Evolutionary conservation across 306 rosid species (phyloP).

Genomic region (Fragaria nilgerrensis): DNA sequence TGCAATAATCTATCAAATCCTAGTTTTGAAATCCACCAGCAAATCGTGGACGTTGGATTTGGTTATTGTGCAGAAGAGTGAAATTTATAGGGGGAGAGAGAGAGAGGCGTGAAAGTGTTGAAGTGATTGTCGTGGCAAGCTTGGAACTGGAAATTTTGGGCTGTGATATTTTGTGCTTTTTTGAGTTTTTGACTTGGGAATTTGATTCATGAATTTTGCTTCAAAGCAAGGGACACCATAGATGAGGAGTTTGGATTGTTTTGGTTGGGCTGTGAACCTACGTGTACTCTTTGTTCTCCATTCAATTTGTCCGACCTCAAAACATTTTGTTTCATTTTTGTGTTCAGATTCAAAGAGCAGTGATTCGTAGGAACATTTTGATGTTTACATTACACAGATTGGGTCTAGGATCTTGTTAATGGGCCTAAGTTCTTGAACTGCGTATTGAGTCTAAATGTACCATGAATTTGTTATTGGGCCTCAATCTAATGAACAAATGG

Average conservation of each 20-base stretch:
- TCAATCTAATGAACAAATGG: too few species aligned
- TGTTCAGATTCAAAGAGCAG: too few species aligned
- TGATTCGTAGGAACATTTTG: background rate
- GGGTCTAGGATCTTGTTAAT: background rate
- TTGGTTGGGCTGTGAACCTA: background rate
- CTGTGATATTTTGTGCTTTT: background rate
- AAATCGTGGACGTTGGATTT: slow-evolving; percentile 5
- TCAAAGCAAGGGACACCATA: slow-evolving; percentile 6
- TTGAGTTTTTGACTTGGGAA: background rate
- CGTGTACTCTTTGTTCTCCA: slow-evolving; percentile 1
- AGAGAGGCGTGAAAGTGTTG: background rate
- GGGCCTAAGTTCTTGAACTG: background rate
- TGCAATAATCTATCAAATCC: background rate
- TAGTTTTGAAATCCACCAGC: background rate
- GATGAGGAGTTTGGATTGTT: background rate
- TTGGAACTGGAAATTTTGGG: background rate
- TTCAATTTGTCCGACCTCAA: background rate
- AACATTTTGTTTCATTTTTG: too few species aligned
- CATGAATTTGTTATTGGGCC: too few species aligned
- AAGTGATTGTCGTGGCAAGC: background rate
- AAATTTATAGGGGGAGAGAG: background rate
- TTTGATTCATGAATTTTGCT: background rate
- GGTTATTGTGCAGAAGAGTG: background rate
- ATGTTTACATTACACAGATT: too few species aligned
- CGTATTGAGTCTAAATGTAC: background rate